phyloP scores from a whole-genome alignment of 2,329 filamentous ascomycete genomes.

The Aspergillus persii region DNA sequence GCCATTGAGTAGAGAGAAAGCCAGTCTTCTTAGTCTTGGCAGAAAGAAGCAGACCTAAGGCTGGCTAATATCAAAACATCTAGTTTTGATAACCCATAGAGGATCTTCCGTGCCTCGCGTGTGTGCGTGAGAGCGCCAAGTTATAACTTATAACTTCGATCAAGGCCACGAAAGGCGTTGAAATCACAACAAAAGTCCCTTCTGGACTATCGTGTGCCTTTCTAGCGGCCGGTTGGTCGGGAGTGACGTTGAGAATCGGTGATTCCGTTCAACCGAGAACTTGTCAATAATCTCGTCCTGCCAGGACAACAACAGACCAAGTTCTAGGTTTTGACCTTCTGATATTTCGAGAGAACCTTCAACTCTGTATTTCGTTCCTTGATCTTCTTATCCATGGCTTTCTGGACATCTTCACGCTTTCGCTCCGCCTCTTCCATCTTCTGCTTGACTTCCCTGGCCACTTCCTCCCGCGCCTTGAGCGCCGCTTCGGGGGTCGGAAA shows the following conservation, averaged over 20 bases:
- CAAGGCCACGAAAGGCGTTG: too few relatives aligned
- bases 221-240: too few relatives aligned
- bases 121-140: too few relatives aligned
- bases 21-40: neutral
- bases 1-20: neutral
- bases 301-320: conserved; percentile 6
- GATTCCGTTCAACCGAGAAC: neutral
- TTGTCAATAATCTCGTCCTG: neutral
- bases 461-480: conserved; percentile 37
- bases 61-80: too few relatives aligned
- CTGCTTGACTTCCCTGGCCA: conserved; percentile 37
- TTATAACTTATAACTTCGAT: too few relatives aligned
- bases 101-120: too few relatives aligned
- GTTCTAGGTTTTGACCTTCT: conserved; percentile 35
- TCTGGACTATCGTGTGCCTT: too few relatives aligned
- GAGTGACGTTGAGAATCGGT: neutral
- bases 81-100: too few relatives aligned
- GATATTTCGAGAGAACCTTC: conserved; percentile 43
- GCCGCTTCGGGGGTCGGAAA: conserved; percentile 35
- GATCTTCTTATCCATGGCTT: conserved; percentile 42
- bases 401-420: conserved; percentile 40
- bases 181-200: too few relatives aligned
- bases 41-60: too few relatives aligned
- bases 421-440: conserved; percentile 37
- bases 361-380: conserved; percentile 44